These are phyloP conservation scores for Endotrypanum monterogeii DNA, from an alignment of 208 protist species.

Conservation along the genomic window DNA sequence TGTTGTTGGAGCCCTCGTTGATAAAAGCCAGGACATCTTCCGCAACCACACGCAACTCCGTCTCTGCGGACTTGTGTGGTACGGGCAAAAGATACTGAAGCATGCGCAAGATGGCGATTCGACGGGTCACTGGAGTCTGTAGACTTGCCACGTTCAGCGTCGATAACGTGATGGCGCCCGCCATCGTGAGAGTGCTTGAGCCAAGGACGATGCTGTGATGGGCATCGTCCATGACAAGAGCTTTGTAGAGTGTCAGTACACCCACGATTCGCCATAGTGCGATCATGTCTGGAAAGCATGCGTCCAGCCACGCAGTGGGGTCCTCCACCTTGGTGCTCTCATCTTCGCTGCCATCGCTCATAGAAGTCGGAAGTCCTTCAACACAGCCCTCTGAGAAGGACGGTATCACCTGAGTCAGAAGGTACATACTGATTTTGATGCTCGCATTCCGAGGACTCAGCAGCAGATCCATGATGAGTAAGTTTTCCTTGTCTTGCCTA, in stretches of 20 bases:
- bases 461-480: constrained; percentile 52
- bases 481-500: constrained; percentile 30
- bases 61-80: constrained; percentile 6
- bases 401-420: constrained; percentile 19
- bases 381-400: constrained; percentile 11
- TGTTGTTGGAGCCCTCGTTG: not conserved
- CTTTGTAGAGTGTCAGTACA: constrained; percentile 63
- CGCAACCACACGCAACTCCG: constrained; percentile 13
- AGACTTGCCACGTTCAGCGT: constrained; percentile 32
- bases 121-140: constrained; percentile 23
- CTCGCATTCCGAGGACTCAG: constrained; percentile 30
- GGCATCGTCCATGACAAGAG: constrained; percentile 44
- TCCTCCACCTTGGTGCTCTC: constrained; percentile 8
- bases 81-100: constrained; percentile 50
- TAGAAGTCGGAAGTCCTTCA: constrained; percentile 4
- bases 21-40: constrained; percentile 2
- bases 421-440: constrained; percentile 27
- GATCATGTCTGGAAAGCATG: constrained; percentile 14
- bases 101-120: constrained; percentile 52
- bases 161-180: constrained; percentile 19
- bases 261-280: constrained; percentile 57
- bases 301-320: constrained; percentile 7
- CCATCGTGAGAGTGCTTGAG: constrained; percentile 19
- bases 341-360: not conserved
- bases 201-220: constrained; percentile 18